Conservation (phyloP, 352 stramenopile genomes). For the Globisporangium solare region DNA sequence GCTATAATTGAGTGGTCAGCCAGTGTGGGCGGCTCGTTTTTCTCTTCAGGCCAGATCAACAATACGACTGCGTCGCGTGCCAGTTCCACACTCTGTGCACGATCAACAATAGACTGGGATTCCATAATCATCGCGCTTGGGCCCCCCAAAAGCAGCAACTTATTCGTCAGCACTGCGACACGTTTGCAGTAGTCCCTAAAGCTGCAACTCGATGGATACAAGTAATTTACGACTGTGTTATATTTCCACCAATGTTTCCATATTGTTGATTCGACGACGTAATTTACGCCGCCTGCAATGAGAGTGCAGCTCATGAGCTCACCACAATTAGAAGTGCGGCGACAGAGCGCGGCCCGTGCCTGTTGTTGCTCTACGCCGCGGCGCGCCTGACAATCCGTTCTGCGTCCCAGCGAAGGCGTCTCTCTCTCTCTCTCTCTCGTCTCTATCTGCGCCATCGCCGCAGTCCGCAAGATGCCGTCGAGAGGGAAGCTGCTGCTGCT, state of each 20-base stretch:
- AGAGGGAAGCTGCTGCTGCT: slow-evolving; percentile 15
- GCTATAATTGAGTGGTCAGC: not conserved
- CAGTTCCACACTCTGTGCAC: not conserved
- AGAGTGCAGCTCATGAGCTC: not conserved
- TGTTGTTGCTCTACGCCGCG: too few species aligned
- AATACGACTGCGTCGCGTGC: not conserved
- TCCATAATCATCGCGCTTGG: not conserved
- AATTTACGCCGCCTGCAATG: not conserved
- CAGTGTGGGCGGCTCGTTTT: not conserved
- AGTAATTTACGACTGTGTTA: not conserved
- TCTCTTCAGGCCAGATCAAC: not conserved
- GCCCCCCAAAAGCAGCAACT: not conserved
- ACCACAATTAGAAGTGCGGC: not conserved
- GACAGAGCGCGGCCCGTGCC: not conserved
- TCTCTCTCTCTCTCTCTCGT: too few species aligned
- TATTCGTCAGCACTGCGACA: not conserved
- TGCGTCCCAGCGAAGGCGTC: too few species aligned
- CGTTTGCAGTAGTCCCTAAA: not conserved
- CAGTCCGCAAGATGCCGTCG: not conserved
- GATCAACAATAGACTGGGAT: not conserved
- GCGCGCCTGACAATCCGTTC: too few species aligned
- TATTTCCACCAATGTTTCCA: not conserved
- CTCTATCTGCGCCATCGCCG: not conserved
- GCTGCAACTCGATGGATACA: not conserved
- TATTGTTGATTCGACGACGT: not conserved